Conservation (phyloP, 257 asterid genomes). For the Echium plantagineum region DNA sequence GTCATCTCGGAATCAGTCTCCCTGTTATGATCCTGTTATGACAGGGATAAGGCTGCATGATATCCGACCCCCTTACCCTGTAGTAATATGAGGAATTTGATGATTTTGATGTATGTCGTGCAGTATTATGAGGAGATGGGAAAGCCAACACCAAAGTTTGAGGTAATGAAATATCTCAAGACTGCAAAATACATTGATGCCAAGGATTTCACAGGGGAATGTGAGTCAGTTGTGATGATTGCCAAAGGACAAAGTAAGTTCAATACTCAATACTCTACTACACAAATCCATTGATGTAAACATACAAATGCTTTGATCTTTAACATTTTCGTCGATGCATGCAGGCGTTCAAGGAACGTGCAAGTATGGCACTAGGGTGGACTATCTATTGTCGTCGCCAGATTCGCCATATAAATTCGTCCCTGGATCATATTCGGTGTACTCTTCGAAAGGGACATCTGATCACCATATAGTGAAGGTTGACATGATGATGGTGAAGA, state of each 20-base stretch:
- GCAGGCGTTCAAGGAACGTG: slow-evolving; percentile 96
- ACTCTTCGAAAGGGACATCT: slow-evolving; percentile 90
- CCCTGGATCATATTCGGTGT: slow-evolving; percentile 81
- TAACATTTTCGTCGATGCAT: background rate
- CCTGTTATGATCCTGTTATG: no score
- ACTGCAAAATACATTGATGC: slow-evolving; percentile 62
- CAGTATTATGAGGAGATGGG: slow-evolving; percentile 92
- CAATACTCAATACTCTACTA: background rate
- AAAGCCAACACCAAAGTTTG: slow-evolving; percentile 72
- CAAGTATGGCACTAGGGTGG: slow-evolving; percentile 89
- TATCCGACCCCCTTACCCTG: no score
- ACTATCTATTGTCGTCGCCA: slow-evolving; percentile 60
- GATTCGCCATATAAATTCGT: slow-evolving; percentile 57
- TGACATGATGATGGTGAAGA: slow-evolving; percentile 45
- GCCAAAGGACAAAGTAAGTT: slow-evolving; percentile 93
- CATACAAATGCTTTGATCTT: background rate
- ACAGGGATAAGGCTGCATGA: no score
- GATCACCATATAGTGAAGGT: slow-evolving; percentile 96
- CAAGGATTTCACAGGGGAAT: slow-evolving; percentile 78
- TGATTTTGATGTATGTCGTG: background rate
- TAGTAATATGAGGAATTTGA: no score
- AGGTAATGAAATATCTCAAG: slow-evolving; percentile 78
- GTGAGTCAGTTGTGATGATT: slow-evolving; percentile 87
- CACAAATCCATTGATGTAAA: background rate
- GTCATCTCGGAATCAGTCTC: no score